A percentile compares a stretch with the other conserved stretches of the same genome.
Conservation (phyloP, 331 rosid species). For the Malus hybrid region DNA sequence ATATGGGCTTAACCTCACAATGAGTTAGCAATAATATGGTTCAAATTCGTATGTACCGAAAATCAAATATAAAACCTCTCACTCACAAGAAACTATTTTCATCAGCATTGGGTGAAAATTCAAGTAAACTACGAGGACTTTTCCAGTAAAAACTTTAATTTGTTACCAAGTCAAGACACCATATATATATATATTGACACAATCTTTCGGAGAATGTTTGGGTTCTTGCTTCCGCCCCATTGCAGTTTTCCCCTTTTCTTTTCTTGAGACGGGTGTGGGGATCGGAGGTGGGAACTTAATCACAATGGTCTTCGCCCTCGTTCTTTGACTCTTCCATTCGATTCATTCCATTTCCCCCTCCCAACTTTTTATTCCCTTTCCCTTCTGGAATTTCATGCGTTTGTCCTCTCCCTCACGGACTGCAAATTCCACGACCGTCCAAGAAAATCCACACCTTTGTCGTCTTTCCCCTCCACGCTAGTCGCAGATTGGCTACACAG, state of each 20-base stretch:
- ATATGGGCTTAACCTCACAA: no score
- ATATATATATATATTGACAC: not conserved
- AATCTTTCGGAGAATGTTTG: not conserved
- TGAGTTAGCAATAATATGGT: fast-evolving
- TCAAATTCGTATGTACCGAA: fast-evolving
- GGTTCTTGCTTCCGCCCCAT: slow-evolving; percentile 8
- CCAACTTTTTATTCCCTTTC: not conserved
- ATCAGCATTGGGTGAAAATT: not conserved
- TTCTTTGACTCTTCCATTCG: not conserved
- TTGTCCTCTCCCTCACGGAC: not conserved
- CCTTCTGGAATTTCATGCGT: not conserved
- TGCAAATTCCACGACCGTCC: not conserved
- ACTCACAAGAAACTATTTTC: not conserved
- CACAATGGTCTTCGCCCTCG: not conserved
- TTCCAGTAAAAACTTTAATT: not conserved
- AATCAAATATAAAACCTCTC: fast-evolving
- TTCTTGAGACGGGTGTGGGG: not conserved
- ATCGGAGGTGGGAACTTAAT: slow-evolving; percentile 3
- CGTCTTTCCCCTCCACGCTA: not conserved
- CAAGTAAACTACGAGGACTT: not conserved
- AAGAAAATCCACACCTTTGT: not conserved
- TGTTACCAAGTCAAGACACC: not conserved
- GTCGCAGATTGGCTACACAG: not conserved
- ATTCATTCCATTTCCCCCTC: not conserved
- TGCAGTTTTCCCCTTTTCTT: slow-evolving; percentile 3